A percentile compares a stretch with the other conserved stretches of the same genome.
These are phyloP conservation scores for Boletus rex-veris DNA, from an alignment of 768 basidiomycete species.

Conservation along the genomic window DNA sequence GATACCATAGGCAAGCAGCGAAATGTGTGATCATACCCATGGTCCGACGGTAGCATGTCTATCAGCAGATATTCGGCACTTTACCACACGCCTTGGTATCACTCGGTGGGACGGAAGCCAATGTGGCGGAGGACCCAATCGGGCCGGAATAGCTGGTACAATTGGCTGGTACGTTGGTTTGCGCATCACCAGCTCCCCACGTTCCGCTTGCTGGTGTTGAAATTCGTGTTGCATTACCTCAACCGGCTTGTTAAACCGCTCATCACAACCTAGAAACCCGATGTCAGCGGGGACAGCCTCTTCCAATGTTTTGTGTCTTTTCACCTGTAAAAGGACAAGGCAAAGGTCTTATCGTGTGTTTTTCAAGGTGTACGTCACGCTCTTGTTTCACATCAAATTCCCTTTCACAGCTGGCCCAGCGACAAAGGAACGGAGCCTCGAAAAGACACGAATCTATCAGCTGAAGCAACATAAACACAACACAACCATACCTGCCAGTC, in stretches of 20 bases:
- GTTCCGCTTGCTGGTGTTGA: conserved; percentile 31
- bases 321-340: conserved; percentile 43
- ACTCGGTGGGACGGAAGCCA: conserved; percentile 50
- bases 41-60: conserved; percentile 50
- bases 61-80: conserved; percentile 45
- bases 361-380: conserved; percentile 48
- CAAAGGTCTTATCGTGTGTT: conserved; percentile 38
- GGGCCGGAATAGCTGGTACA: conserved; percentile 29
- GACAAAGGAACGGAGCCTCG: conserved; percentile 44
- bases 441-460: conserved; percentile 3
- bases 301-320: neutral
- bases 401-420: conserved; percentile 56
- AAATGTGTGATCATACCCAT: conserved; percentile 43
- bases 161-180: conserved; percentile 35
- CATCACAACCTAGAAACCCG: conserved; percentile 47
- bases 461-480: conserved; percentile 2
- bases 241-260: conserved; percentile 43
- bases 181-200: conserved; percentile 6
- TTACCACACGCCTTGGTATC: conserved; percentile 41
- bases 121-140: conserved; percentile 39
- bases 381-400: conserved; percentile 35
- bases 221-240: conserved; percentile 50
- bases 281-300: conserved; percentile 4
- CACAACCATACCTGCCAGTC: conserved; percentile 25
- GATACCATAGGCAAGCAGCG: neutral